phyloP scores from a whole-genome alignment of 176 grass and related monocot genomes.

The Oryza coarctata region DNA sequence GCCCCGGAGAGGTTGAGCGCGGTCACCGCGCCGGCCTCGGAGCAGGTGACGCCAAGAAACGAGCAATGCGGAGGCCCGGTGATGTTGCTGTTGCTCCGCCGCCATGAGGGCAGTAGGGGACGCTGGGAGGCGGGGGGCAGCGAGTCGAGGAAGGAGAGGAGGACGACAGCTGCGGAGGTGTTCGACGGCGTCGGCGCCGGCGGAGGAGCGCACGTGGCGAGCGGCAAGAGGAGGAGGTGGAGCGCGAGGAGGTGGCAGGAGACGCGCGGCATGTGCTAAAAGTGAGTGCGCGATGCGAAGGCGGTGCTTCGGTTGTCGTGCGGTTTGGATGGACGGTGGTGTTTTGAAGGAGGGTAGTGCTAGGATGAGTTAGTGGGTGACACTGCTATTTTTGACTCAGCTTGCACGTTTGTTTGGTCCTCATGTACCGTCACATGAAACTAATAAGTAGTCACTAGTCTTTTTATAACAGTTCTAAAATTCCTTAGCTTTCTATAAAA shows the following conservation, averaged over 20 bases:
- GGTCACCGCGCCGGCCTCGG: constrained; percentile 13
- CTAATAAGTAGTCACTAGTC: no score
- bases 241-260: neutral
- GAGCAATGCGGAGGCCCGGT: constrained; percentile 42
- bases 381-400: no score
- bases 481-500: no score
- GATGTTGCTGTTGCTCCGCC: neutral
- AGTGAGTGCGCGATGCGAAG: neutral
- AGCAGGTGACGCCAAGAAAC: constrained; percentile 53
- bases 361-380: no score
- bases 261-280: constrained; percentile 14
- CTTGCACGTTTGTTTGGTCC: no score
- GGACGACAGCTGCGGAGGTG: neutral
- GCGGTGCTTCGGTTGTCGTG: neutral
- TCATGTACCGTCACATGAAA: no score
- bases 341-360: no score
- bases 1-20: constrained; percentile 54
- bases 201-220: neutral
- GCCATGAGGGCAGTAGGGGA: constrained; percentile 48
- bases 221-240: neutral
- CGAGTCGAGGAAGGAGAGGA: constrained; percentile 47
- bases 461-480: no score
- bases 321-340: neutral
- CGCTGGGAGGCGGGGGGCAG: constrained; percentile 37
- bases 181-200: neutral